Evolutionary conservation across 2,329 filamentous ascomycete genomes (phyloP).

Genomic region (Reticulascus tulasneorum): DNA sequence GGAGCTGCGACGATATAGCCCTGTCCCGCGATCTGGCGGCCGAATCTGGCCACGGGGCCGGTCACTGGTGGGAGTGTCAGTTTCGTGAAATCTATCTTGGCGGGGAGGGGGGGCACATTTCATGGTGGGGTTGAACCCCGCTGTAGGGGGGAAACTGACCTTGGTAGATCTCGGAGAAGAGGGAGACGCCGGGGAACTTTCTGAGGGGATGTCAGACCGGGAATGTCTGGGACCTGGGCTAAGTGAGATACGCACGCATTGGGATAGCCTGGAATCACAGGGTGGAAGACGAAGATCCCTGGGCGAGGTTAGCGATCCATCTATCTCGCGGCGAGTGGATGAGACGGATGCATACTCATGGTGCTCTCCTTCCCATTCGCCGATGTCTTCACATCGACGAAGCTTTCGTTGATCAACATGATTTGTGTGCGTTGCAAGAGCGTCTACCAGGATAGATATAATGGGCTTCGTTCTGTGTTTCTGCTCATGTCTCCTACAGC

Average conservation of each 20-base stretch:
- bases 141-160: conserved; percentile 44
- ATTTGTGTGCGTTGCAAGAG: too few relatives aligned
- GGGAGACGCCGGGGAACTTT: conserved; percentile 76
- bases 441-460: too few relatives aligned
- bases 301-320: conserved; percentile 8
- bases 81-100: conserved; percentile 3
- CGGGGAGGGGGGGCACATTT: not conserved
- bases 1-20: conserved; percentile 92
- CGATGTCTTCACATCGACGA: conserved; percentile 45
- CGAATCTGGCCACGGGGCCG: conserved; percentile 83
- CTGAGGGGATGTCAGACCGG: conserved; percentile 24
- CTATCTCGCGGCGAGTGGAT: not conserved
- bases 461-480: too few relatives aligned
- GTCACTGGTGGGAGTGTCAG: conserved; percentile 73
- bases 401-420: conserved; percentile 55
- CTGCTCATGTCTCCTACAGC: too few relatives aligned
- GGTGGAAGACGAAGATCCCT: conserved; percentile 91
- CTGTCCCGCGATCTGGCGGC: conserved; percentile 84
- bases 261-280: conserved; percentile 77
- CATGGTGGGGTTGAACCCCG: conserved; percentile 6
- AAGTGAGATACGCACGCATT: conserved; percentile 59
- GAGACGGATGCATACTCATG: conserved; percentile 40
- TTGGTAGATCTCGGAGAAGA: conserved; percentile 96
- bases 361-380: conserved; percentile 50
- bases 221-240: too few relatives aligned